Conservation (phyloP, 371 early-diverging fungal genomes). For the Zychaea mexicana region DNA sequence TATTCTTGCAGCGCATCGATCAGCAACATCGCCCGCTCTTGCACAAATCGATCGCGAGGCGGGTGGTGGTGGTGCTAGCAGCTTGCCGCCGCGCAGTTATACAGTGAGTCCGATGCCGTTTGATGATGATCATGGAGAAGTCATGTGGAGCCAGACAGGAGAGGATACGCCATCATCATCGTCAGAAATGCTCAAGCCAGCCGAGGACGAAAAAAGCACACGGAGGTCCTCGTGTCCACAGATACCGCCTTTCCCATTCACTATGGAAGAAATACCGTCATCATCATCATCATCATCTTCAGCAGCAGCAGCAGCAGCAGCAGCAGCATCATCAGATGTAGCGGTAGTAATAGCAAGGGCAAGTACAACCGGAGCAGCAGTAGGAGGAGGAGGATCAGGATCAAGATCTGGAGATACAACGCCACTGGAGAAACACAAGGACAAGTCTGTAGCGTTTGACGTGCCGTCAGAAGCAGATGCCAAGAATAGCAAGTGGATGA, state of each 20-base stretch:
- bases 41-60: not conserved
- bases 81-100: not conserved
- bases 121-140: constrained; percentile 9
- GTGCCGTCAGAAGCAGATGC: constrained; percentile 3
- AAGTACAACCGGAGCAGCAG: too few relatives aligned
- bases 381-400: too few relatives aligned
- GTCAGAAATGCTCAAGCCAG: not conserved
- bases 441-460: constrained; percentile 4
- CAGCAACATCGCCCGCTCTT: constrained; percentile 7
- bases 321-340: not conserved
- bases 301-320: not conserved
- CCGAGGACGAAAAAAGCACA: constrained; percentile 2
- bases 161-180: not conserved
- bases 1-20: constrained; percentile 7
- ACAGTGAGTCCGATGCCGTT: constrained; percentile 7
- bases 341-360: too few relatives aligned
- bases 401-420: too few relatives aligned
- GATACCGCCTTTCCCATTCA: constrained; percentile 18
- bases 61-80: too few relatives aligned
- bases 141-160: not conserved
- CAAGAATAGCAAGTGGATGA: not conserved
- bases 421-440: not conserved
- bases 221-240: constrained; percentile 22
- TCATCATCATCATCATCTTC: not conserved
- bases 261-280: not conserved